These are phyloP conservation scores for Arthrobotrys entomopaga DNA, from an alignment of 2,329 filamentous ascomycete genomes.

Conservation along the genomic window DNA sequence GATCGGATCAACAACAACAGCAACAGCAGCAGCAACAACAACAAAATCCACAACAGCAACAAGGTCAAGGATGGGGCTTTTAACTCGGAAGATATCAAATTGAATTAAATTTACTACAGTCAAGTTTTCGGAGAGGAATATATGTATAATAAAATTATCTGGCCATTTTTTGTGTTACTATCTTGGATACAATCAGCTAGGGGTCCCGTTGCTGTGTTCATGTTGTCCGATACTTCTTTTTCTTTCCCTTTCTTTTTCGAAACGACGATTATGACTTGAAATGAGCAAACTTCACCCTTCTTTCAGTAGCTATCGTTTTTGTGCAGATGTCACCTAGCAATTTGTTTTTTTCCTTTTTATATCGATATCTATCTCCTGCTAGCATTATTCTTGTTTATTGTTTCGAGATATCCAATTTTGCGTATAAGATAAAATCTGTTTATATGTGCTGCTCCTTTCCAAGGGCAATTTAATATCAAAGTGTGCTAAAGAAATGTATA, in stretches of 20 bases:
- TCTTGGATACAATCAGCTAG: constrained; percentile 27
- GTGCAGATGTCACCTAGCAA: not conserved
- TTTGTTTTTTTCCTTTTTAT: not conserved
- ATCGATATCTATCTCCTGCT: not conserved
- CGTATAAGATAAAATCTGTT: not conserved
- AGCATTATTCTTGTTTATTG: not conserved
- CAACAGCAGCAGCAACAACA: constrained; percentile 63
- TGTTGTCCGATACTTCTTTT: constrained; percentile 2
- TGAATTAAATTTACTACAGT: not conserved
- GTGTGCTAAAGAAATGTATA: not conserved
- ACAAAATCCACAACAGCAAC: constrained; percentile 65
- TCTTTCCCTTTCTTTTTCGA: constrained; percentile 3
- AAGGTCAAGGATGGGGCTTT: constrained; percentile 39
- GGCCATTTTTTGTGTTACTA: constrained; percentile 19
- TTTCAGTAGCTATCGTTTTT: not conserved
- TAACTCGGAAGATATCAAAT: not conserved
- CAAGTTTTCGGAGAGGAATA: not conserved
- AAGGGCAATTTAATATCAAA: not conserved
- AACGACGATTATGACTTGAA: not conserved
- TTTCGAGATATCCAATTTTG: constrained; percentile 12
- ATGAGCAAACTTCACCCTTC: not conserved
- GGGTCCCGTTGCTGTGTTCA: constrained; percentile 4
- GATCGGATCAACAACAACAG: constrained; percentile 67
- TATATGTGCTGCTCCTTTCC: not conserved
- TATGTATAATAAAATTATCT: constrained; percentile 44